These are phyloP conservation scores for Phytophthora sp. DNA, from an alignment of 352 stramenopile genomes.

Conservation along the genomic window DNA sequence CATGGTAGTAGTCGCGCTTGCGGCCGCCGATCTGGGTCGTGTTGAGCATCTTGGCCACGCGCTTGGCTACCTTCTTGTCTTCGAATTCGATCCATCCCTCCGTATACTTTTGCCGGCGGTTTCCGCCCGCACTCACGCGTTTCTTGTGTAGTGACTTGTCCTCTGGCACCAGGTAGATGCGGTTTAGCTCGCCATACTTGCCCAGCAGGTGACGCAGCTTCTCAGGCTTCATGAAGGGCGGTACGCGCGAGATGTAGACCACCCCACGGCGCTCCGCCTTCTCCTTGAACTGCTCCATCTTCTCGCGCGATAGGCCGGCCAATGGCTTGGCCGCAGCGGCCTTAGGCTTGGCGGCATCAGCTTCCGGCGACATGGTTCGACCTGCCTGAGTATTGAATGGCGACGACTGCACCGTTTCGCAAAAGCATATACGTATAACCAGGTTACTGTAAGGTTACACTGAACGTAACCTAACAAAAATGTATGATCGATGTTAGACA, in stretches of 20 bases:
- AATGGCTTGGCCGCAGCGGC: constrained; percentile 30
- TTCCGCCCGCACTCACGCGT: constrained; percentile 88
- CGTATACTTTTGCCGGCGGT: constrained; percentile 90
- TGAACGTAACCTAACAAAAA: no score
- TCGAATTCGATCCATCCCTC: constrained; percentile 99
- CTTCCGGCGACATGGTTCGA: constrained; percentile 17
- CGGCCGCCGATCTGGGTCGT: constrained; percentile 92
- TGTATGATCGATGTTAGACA: no score
- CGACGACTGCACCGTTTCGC: constrained; percentile 14
- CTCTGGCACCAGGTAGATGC: constrained; percentile 97
- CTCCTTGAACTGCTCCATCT: constrained; percentile 63
- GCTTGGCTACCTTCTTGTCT: constrained; percentile 96
- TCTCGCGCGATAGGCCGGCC: constrained; percentile 43
- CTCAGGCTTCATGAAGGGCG: constrained; percentile 97
- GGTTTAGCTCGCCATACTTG: constrained; percentile 93
- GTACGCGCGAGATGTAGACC: constrained; percentile 95
- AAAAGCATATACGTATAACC: constrained; percentile 6
- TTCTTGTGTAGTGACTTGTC: constrained; percentile 93
- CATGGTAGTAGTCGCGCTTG: constrained; percentile 96
- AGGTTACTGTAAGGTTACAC: background rate
- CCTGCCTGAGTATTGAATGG: constrained; percentile 30
- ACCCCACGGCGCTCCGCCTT: constrained; percentile 56
- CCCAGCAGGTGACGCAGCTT: constrained; percentile 94
- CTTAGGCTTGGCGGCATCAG: constrained; percentile 1
- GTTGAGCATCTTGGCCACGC: constrained; percentile 94